Evolutionary conservation across 805 yeast species (phyloP), one percentile per base, ranked within the genome.

Genomic region (Metschnikowia anglica): DNA sequence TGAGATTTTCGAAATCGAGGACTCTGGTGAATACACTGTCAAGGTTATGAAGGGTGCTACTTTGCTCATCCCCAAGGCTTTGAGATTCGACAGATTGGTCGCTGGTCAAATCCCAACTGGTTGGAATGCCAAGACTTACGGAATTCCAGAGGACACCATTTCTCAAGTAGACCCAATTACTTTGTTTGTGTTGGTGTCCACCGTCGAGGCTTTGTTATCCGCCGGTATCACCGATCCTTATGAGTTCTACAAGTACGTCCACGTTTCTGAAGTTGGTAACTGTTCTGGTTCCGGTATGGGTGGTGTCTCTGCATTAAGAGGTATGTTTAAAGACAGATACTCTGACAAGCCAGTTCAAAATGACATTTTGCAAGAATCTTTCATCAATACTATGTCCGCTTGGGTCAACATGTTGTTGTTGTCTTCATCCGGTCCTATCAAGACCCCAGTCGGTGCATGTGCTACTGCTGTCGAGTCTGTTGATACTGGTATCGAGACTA

Each of bases 211-310:
- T 2, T 83, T 93, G 55, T 77, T 93, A 55, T 71, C 91, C 44
- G 80, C 97, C 52, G 99, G 99, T 84, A 74, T 93, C 60, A 88
- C 97, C 47, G 99, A 93, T 66, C 99, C 99, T 52, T 93, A 89
- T 66, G 99, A 93, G 74, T 88, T 95, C 78, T 93, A 93, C 79
- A 84, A 91, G 73, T 95, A 93, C 65, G 96, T 95, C 38, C 99
- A 93, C 68, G 95, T 93, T 44, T 89, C 98, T 35, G 98, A 93
- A 72, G 89, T 93, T 56, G 99, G 99, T 75, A 95, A 91, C 80
- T 90, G 98, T 79, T 85, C 96, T 37, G 99, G 99, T 75, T 89
- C 97, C 44, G 99, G 99, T 81, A 91, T 93, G 96, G 99, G 99
- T 72, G 99, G 99, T 84, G 95, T 91, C 59, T 66, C 85, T 56